Evolutionary conservation across 106 monocot species (phyloP), one percentile per base, ranked within the genome.

Genomic region (Allium fistulosum): DNA sequence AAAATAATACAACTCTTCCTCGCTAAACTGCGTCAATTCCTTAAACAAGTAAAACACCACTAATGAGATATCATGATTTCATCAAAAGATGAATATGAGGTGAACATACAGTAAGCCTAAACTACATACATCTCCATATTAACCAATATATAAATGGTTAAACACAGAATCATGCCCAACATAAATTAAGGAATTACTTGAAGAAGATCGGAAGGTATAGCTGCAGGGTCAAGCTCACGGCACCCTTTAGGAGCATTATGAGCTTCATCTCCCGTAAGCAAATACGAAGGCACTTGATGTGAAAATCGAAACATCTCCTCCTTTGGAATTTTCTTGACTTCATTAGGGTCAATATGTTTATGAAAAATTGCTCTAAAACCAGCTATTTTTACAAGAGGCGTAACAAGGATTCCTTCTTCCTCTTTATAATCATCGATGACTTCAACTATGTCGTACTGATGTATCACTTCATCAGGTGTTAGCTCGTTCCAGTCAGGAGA

Each of bases 271-370:
- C 84, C 84, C 27, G 76, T 84, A 28, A 84, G 84, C 61, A 80
- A 46, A 73, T 70, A 69, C 9, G 69, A 72, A 37, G 84, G 84
- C 48, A 84, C 80, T 65, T 80, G 80, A 67, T 84, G 80, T 7
- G 84, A 84, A 48, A 84, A 80, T 14, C 80, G 84, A 74, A 84
- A 80, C 80, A 84, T 80, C 53, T 84, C 84, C 65, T 84, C 76
- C 66, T 67, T 73, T 17, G 84, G 76, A 12, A 84, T 80, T 68
- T 65, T 76, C 48, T 49, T 80, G 1, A 76, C 46, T 58, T 77
- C 70, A 9, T 73, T 70, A 28, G 68, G 67, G 28, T 80, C 84
- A 26, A 49, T 14, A 56, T 76, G 80, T n/a, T 75, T 60, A 16
- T 66, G 69, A 55, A 84, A 84, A 15, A 84, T 80, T 22, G 76